Percentiles rank a stretch among this genome's conserved stretches.
Conservation (phyloP, 768 basidiomycete species). For the Collybiopsis confluens region DNA sequence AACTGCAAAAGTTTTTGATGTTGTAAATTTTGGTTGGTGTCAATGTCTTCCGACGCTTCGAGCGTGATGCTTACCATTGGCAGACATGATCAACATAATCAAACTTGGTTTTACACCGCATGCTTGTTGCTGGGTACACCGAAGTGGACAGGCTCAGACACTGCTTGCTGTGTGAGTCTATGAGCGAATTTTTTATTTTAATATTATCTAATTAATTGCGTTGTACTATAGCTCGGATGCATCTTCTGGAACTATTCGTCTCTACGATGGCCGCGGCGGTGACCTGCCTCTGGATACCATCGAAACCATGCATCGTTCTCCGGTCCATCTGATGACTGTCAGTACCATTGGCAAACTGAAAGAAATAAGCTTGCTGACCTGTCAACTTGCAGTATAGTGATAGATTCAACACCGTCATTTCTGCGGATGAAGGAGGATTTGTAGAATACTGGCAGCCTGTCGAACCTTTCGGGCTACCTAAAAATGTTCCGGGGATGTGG, state of each 20-base stretch:
- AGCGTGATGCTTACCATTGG: background rate
- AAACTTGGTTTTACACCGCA: conserved; percentile 83
- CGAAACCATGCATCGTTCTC: conserved; percentile 75
- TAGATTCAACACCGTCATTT: conserved; percentile 85
- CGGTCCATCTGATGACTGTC: conserved; percentile 90
- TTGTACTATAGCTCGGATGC: conserved; percentile 65
- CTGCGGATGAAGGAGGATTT: conserved; percentile 92
- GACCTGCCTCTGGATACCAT: conserved; percentile 74
- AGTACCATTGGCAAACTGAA: conserved; percentile 23
- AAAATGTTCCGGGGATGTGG: conserved; percentile 78
- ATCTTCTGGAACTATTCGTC: conserved; percentile 64
- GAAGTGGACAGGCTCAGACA: conserved; percentile 79
- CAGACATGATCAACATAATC: conserved; percentile 99
- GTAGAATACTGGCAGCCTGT: conserved; percentile 93
- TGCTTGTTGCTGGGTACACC: conserved; percentile 94
- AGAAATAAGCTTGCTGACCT: background rate
- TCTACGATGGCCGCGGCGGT: conserved; percentile 91
- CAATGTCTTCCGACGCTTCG: too few relatives aligned
- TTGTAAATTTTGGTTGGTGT: conserved; percentile 89
- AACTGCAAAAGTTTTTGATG: conserved; percentile 93
- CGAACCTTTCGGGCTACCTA: conserved; percentile 85
- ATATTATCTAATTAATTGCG: conserved; percentile 11
- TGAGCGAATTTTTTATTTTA: background rate
- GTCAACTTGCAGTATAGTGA: conserved; percentile 70
- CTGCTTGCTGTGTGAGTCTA: conserved; percentile 79